These are phyloP conservation scores for Parascedosporium putredinis DNA, from an alignment of 2,329 filamentous ascomycete genomes.

Conservation along the genomic window DNA sequence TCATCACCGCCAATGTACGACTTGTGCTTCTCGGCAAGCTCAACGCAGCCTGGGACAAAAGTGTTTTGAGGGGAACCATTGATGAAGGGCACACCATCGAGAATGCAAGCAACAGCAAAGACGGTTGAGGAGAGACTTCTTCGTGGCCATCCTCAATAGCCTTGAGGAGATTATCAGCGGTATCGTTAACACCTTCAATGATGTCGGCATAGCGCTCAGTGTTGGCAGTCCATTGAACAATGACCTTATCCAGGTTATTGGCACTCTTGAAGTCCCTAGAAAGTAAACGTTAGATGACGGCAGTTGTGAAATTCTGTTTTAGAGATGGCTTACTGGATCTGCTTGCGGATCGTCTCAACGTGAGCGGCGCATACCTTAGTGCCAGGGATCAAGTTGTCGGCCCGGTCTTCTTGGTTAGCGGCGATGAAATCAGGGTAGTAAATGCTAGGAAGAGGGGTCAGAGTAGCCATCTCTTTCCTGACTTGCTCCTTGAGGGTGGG, in stretches of 20 bases:
- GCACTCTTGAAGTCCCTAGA: constrained; percentile 73
- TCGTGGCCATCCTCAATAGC: constrained; percentile 78
- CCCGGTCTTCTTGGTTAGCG: constrained; percentile 93
- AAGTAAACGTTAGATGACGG: constrained; percentile 4
- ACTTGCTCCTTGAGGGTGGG: constrained; percentile 85
- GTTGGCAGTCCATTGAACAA: constrained; percentile 98
- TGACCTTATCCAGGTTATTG: constrained; percentile 84
- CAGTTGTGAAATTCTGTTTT: constrained; percentile 29
- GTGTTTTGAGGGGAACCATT: constrained; percentile 99
- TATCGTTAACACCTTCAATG: constrained; percentile 85
- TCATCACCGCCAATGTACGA: constrained; percentile 96
- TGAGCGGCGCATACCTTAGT: constrained; percentile 77
- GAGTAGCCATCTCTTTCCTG: constrained; percentile 81
- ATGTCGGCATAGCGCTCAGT: constrained; percentile 94
- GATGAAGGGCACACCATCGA: constrained; percentile 89
- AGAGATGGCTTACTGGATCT: constrained; percentile 50
- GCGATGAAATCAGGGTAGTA: constrained; percentile 99
- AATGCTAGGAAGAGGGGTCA: constrained; percentile 85
- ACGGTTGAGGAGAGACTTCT: constrained; percentile 90
- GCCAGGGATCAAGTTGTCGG: constrained; percentile 80
- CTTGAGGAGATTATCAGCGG: constrained; percentile 83
- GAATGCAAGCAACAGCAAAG: constrained; percentile 88
- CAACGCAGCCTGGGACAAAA: constrained; percentile 85
- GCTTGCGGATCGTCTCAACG: constrained; percentile 83
- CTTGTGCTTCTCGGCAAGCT: constrained; percentile 75